These are phyloP conservation scores for Aquilaria malaccensis DNA, from an alignment of 345 rosid genomes.

Conservation along the genomic window DNA sequence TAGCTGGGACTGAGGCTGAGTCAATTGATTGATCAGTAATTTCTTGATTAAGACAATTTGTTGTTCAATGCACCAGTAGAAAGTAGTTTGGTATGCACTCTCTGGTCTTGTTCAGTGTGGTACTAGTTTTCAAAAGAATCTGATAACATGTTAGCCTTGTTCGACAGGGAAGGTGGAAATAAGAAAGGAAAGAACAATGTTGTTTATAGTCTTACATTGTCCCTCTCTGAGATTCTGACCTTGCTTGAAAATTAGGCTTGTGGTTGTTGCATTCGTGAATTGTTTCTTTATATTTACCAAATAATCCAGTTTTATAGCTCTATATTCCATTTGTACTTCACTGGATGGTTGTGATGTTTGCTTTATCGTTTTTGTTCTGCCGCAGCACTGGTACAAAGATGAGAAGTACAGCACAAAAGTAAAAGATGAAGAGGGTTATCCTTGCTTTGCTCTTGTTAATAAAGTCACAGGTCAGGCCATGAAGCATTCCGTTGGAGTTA, in stretches of 20 bases:
- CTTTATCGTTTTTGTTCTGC: constrained; percentile 8
- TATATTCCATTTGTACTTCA: neutral
- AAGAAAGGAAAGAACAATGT: neutral
- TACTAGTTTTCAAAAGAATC: too few relatives aligned
- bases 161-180: too few relatives aligned
- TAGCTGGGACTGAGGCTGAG: too few relatives aligned
- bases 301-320: too few relatives aligned
- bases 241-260: neutral
- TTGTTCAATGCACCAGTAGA: too few relatives aligned
- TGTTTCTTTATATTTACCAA: neutral
- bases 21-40: too few relatives aligned
- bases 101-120: too few relatives aligned
- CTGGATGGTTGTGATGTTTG: constrained; percentile 2
- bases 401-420: constrained; percentile 78
- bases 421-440: constrained; percentile 72
- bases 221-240: too few relatives aligned
- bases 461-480: constrained; percentile 83
- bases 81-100: too few relatives aligned
- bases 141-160: too few relatives aligned
- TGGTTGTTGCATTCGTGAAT: neutral
- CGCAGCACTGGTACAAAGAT: constrained; percentile 86
- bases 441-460: constrained; percentile 79
- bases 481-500: constrained; percentile 70
- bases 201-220: neutral
- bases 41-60: too few relatives aligned